Percentiles rank a stretch among this genome's conserved stretches.
Evolutionary conservation across 371 early-diverging fungal species (phyloP).

Genomic region (Mucor plumbeus): DNA sequence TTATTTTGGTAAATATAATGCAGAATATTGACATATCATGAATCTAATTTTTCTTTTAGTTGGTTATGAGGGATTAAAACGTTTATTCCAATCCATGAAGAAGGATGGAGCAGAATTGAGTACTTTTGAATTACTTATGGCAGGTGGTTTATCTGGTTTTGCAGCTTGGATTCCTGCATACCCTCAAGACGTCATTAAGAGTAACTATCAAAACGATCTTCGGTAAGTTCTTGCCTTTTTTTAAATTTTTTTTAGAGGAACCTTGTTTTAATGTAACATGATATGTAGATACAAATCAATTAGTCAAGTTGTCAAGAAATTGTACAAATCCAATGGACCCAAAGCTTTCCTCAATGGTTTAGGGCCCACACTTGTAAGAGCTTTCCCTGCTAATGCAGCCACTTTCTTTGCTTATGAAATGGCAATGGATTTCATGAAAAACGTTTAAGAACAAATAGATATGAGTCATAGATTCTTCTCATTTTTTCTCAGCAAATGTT

Average conservation of each 20-base stretch:
- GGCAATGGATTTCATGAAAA: constrained; percentile 64
- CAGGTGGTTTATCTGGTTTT: constrained; percentile 85
- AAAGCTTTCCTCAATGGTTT: constrained; percentile 80
- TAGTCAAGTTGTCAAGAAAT: constrained; percentile 18
- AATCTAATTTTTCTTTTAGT: constrained; percentile 34
- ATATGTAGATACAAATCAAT: constrained; percentile 28
- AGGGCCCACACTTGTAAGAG: constrained; percentile 85
- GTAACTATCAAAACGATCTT: constrained; percentile 71
- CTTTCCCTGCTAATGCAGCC: constrained; percentile 92
- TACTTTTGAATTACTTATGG: constrained; percentile 70
- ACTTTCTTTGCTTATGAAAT: constrained; percentile 84
- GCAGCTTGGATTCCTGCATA: constrained; percentile 87
- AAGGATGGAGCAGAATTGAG: constrained; percentile 48
- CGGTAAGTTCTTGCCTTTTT: constrained; percentile 22
- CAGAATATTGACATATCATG: too few relatives aligned
- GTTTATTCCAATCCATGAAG: constrained; percentile 54
- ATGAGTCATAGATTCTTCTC: constrained; percentile 3
- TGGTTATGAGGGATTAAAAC: constrained; percentile 69
- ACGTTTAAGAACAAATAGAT: not conserved
- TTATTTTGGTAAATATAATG: constrained; percentile 71
- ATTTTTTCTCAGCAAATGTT: not conserved
- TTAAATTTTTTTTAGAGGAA: not conserved
- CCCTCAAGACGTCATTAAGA: constrained; percentile 90
- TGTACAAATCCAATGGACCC: constrained; percentile 39
- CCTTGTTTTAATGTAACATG: not conserved